Conservation (phyloP, 225 moss, liverwort and hornwort species). For the Thuidium tamariscinum region DNA sequence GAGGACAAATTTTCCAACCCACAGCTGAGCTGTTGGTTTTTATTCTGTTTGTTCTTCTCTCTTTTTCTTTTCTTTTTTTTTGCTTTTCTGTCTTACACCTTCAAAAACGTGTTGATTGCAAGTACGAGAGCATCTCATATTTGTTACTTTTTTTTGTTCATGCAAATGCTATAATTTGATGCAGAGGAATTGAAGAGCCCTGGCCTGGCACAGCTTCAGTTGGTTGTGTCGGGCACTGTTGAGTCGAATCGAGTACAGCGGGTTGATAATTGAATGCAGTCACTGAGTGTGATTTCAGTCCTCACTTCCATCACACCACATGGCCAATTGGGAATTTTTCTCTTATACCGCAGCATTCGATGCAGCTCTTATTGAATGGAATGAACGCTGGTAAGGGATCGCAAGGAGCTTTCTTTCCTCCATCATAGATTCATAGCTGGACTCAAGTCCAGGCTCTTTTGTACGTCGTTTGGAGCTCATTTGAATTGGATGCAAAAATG, state of each 20-base stretch:
- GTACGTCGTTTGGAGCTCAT: not conserved
- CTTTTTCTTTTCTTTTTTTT: too few relatives aligned
- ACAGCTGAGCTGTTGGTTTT: too few relatives aligned
- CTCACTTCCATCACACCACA: not conserved
- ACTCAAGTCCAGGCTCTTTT: not conserved
- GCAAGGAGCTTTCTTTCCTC: not conserved
- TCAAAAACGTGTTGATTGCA: too few relatives aligned
- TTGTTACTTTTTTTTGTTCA: not conserved
- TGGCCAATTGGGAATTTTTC: not conserved
- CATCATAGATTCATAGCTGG: not conserved
- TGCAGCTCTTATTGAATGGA: not conserved
- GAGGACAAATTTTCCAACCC: not conserved
- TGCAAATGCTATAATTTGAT: too few relatives aligned
- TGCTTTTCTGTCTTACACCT: too few relatives aligned
- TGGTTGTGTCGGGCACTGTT: not conserved
- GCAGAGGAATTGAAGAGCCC: not conserved
- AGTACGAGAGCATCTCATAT: not conserved
- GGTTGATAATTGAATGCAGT: not conserved
- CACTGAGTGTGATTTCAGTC: not conserved
- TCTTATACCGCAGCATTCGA: too few relatives aligned
- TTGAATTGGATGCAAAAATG: not conserved
- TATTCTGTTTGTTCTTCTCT: too few relatives aligned
- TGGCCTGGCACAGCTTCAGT: too few relatives aligned
- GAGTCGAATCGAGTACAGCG: too few relatives aligned
- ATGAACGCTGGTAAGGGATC: not conserved